A percentile compares a stretch with the other conserved stretches of the same genome.
Conservation (phyloP, 768 basidiomycete genomes). For the Mycena amicta region DNA sequence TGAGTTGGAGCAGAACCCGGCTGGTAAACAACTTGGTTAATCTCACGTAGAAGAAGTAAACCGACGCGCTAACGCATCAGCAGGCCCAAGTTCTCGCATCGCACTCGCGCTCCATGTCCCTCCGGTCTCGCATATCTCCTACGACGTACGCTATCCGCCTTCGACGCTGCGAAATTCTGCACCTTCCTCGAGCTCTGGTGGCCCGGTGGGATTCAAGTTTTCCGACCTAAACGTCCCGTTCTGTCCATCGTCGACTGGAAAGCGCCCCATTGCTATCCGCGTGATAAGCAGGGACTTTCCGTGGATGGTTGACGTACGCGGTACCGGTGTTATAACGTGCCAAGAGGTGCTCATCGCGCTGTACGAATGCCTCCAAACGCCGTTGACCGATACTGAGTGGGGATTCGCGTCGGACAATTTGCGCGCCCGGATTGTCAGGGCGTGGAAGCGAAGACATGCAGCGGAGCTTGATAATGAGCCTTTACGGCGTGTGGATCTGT, state of each 20-base stretch:
- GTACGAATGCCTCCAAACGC: constrained; percentile 7
- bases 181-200: background rate
- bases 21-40: background rate
- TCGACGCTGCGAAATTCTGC: constrained; percentile 5
- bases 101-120: constrained; percentile 5
- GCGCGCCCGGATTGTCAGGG: constrained; percentile 3
- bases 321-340: constrained; percentile 6
- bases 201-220: background rate
- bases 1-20: background rate
- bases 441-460: constrained; percentile 5
- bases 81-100: background rate
- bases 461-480: background rate
- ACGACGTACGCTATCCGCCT: constrained; percentile 10
- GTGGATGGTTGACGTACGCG: constrained; percentile 6
- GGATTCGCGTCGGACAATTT: constrained; percentile 10
- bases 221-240: constrained; percentile 9
- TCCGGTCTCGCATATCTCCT: constrained; percentile 9
- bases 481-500: constrained; percentile 14
- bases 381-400: constrained; percentile 11
- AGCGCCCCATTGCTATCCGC: constrained; percentile 3
- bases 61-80: background rate
- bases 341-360: constrained; percentile 4
- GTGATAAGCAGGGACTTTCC: constrained; percentile 18
- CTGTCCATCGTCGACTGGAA: background rate
- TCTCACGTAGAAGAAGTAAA: background rate